Percentiles rank a stretch among this genome's conserved stretches.
Evolutionary conservation across 306 rosid species (phyloP).

Genomic region (Medicago ruthenica): DNA sequence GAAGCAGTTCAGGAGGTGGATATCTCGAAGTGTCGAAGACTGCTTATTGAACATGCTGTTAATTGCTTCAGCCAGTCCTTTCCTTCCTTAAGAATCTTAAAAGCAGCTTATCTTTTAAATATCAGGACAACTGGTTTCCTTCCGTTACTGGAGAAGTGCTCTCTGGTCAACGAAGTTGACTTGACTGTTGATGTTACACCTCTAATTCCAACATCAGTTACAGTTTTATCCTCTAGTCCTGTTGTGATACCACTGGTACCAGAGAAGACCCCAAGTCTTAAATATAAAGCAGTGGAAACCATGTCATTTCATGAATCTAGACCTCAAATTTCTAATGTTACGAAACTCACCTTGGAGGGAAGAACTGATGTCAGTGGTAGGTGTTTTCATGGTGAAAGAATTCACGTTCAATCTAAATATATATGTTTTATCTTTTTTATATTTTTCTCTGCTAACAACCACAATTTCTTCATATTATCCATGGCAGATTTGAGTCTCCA

Average conservation of each 20-base stretch:
- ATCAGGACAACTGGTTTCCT: slow-evolving; percentile 50
- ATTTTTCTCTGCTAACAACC: not conserved
- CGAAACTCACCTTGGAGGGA: slow-evolving; percentile 78
- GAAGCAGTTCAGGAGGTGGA: slow-evolving; percentile 75
- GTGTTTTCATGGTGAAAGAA: slow-evolving; percentile 44
- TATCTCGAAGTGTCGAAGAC: slow-evolving; percentile 71
- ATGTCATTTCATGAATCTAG: slow-evolving; percentile 46
- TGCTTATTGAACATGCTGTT: slow-evolving; percentile 64
- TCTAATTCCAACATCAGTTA: slow-evolving; percentile 58
- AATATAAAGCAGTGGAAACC: slow-evolving; percentile 41
- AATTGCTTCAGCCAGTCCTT: slow-evolving; percentile 68
- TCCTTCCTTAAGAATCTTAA: slow-evolving; percentile 67
- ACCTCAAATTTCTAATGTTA: slow-evolving; percentile 52
- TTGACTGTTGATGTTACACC: slow-evolving; percentile 73
- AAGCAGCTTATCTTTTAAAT: slow-evolving; percentile 69
- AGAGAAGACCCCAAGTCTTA: slow-evolving; percentile 43
- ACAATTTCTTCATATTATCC: slow-evolving; percentile 23
- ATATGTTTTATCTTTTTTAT: slow-evolving; percentile 2
- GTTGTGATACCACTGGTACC: slow-evolving; percentile 43
- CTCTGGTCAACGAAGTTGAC: slow-evolving; percentile 67
- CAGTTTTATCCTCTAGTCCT: slow-evolving; percentile 52
- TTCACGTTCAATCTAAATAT: slow-evolving; percentile 4
- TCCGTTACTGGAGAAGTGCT: slow-evolving; percentile 59
- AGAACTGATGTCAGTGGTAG: slow-evolving; percentile 74
- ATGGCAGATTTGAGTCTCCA: slow-evolving; percentile 67